A percentile compares a stretch with the other conserved stretches of the same genome.
Evolutionary conservation across 768 basidiomycete species (phyloP).

Genomic region (Termitomyces sp.): DNA sequence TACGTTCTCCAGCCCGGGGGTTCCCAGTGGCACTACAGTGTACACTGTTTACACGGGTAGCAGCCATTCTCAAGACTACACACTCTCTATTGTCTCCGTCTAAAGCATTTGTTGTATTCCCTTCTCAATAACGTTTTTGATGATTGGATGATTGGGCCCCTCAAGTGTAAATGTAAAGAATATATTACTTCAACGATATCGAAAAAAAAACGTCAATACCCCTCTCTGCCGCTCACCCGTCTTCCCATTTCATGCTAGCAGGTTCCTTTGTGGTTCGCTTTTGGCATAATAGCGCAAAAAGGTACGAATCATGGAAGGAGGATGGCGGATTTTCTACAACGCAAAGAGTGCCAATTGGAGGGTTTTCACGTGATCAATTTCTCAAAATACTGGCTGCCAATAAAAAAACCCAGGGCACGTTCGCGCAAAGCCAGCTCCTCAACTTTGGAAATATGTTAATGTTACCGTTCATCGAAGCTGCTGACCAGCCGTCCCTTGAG

Average conservation of each 20-base stretch:
- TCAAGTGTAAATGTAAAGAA: background rate
- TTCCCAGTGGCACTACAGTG: constrained; percentile 46
- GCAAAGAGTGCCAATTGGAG: no score
- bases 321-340: constrained; percentile 44
- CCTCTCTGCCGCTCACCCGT: constrained; percentile 39
- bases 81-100: constrained; percentile 31
- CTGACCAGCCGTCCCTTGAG: no score
- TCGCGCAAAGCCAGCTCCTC: no score
- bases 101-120: constrained; percentile 8
- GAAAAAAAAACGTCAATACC: constrained; percentile 22
- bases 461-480: no score
- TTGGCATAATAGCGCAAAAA: constrained; percentile 26
- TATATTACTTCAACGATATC: background rate
- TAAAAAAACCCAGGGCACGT: no score
- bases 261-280: constrained; percentile 42
- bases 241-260: constrained; percentile 40
- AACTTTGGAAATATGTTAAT: no score
- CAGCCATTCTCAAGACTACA: constrained; percentile 28
- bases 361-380: no score
- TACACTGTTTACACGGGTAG: constrained; percentile 33
- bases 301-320: constrained; percentile 25
- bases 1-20: constrained; percentile 41
- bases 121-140: background rate
- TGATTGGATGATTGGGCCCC: background rate
- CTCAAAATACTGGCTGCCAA: no score